These are phyloP conservation scores for Rhynchospora breviuscula DNA, from an alignment of 176 grass and related monocot species.

Conservation along the genomic window DNA sequence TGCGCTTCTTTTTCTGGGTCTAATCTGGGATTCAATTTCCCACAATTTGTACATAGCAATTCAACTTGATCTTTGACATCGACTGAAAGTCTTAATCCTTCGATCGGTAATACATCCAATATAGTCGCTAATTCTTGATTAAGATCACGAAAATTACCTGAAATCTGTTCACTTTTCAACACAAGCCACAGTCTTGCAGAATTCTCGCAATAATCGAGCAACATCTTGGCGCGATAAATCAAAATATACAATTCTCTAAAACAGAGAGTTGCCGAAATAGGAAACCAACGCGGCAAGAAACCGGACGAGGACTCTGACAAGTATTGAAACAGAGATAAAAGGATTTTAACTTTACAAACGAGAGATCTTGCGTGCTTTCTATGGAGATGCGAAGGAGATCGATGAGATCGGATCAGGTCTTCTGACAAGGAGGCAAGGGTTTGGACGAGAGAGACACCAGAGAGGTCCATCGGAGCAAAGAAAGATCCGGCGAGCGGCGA, in stretches of 20 bases:
- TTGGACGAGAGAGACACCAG: slow-evolving; percentile 41
- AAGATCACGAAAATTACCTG: slow-evolving; percentile 68
- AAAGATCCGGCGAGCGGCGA: slow-evolving; percentile 61
- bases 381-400: slow-evolving; percentile 40
- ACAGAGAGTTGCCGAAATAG: slow-evolving; percentile 59
- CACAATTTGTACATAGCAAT: slow-evolving; percentile 41
- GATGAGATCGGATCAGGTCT: slow-evolving; percentile 17
- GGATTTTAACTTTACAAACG: slow-evolving; percentile 33
- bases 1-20: slow-evolving; percentile 45
- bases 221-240: slow-evolving; percentile 75
- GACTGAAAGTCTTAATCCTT: slow-evolving; percentile 39
- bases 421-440: slow-evolving; percentile 43
- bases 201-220: slow-evolving; percentile 64
- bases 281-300: slow-evolving; percentile 28
- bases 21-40: slow-evolving; percentile 31
- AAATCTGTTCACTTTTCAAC: slow-evolving; percentile 41
- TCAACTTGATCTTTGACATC: slow-evolving; percentile 55
- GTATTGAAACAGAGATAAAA: slow-evolving; percentile 47
- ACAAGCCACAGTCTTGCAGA: slow-evolving; percentile 66
- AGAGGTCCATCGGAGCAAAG: slow-evolving; percentile 48
- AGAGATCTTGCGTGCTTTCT: slow-evolving; percentile 33
- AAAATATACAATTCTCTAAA: slow-evolving; percentile 94
- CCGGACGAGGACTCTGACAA: neutral
- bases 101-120: slow-evolving; percentile 65
- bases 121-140: slow-evolving; percentile 75